A percentile compares a stretch with the other conserved stretches of the same genome.
Evolutionary conservation across 768 basidiomycete genomes (phyloP).

Genomic region (Cytidiella melzeri): DNA sequence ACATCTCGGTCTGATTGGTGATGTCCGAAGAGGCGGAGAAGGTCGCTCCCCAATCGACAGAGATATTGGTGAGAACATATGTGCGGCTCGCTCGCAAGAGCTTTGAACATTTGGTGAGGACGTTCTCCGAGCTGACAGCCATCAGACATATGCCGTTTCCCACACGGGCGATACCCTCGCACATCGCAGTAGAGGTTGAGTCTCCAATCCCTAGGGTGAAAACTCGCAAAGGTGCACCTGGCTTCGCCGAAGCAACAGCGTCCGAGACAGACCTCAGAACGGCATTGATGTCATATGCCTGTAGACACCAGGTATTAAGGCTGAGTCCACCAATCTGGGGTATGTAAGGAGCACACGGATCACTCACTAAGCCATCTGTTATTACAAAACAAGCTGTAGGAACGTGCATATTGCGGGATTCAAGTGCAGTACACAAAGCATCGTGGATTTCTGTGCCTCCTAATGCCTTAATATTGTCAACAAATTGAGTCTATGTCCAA

Average conservation of each 20-base stretch:
- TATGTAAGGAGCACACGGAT: not conserved
- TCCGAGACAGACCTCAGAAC: slow-evolving; percentile 18
- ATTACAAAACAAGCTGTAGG: slow-evolving; percentile 7
- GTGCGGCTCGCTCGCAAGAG: slow-evolving; percentile 47
- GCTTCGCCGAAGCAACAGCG: slow-evolving; percentile 29
- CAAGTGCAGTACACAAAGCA: not conserved
- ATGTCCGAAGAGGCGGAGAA: too few relatives aligned
- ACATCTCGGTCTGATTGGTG: too few relatives aligned
- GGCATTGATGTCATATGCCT: slow-evolving; percentile 10
- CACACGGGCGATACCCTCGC: slow-evolving; percentile 45
- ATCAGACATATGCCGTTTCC: slow-evolving; percentile 48
- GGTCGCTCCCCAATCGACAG: slow-evolving; percentile 50
- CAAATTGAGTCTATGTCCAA: slow-evolving; percentile 7
- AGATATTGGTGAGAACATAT: slow-evolving; percentile 37
- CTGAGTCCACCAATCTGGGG: too few relatives aligned
- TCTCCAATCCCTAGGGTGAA: slow-evolving; percentile 57
- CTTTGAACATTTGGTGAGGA: slow-evolving; percentile 42
- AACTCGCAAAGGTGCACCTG: slow-evolving; percentile 36
- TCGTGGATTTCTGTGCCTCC: slow-evolving; percentile 5
- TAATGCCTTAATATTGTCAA: slow-evolving; percentile 4
- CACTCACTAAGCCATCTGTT: slow-evolving; percentile 6
- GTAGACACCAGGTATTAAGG: too few relatives aligned
- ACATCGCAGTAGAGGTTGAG: slow-evolving; percentile 42
- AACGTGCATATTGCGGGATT: not conserved
- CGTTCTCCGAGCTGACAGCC: slow-evolving; percentile 39